These are phyloP conservation scores for Xylaria nigripes DNA, from an alignment of 495 filamentous ascomycete genomes.

Conservation along the genomic window DNA sequence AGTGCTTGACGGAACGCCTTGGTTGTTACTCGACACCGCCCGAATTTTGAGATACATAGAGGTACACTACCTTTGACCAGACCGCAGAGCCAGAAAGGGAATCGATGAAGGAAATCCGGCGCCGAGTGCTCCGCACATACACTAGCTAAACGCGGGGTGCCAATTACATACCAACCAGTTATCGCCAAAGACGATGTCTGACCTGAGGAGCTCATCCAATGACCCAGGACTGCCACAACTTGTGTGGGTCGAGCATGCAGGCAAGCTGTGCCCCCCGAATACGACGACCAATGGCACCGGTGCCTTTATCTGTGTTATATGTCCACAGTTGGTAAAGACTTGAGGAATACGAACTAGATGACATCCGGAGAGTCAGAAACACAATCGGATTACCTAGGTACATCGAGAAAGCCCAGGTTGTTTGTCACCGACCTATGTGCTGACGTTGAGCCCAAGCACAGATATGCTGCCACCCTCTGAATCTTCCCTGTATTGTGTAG, in stretches of 20 bases:
- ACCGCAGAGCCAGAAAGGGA: neutral
- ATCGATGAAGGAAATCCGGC: neutral
- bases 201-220: too few relatives aligned
- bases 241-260: neutral
- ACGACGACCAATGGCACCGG: constrained; percentile 1
- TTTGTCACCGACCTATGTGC: neutral
- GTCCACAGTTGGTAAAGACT: neutral
- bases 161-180: too few relatives aligned
- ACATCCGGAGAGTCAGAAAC: neutral
- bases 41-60: too few relatives aligned
- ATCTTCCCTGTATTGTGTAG: too few relatives aligned
- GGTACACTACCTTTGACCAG: too few relatives aligned
- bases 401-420: neutral
- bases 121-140: neutral
- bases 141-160: neutral
- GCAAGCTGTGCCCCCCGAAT: constrained; percentile 3
- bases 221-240: neutral
- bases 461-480: too few relatives aligned
- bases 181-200: too few relatives aligned
- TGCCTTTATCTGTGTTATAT: neutral
- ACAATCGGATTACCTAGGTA: neutral
- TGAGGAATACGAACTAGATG: neutral
- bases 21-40: too few relatives aligned
- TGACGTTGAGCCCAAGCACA: neutral
- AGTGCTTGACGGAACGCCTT: too few relatives aligned